phyloP scores from a whole-genome alignment of 2,329 filamentous ascomycete species.

The Talaromyces sp. region DNA sequence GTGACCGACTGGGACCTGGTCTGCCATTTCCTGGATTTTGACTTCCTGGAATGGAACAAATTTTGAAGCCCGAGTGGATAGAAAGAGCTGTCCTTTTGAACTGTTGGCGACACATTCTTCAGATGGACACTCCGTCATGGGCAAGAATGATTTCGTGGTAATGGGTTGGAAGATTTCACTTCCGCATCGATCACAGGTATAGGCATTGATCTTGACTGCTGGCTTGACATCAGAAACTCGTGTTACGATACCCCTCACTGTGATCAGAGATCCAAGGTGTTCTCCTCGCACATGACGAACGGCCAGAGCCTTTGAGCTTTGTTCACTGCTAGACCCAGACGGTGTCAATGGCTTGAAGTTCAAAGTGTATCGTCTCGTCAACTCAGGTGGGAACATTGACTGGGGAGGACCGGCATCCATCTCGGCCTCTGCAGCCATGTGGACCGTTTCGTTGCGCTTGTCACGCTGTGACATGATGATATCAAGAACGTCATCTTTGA shows the following conservation, averaged over 20 bases:
- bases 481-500: constrained; percentile 96
- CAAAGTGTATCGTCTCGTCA: constrained; percentile 89
- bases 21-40: constrained; percentile 98
- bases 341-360: constrained; percentile 91
- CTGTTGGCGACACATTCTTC: constrained; percentile 87
- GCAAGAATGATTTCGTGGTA: constrained; percentile 83
- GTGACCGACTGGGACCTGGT: constrained; percentile 96
- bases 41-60: constrained; percentile 97
- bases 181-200: constrained; percentile 93
- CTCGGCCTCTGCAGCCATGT: constrained; percentile 61
- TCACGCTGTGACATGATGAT: constrained; percentile 91
- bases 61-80: constrained; percentile 93
- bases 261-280: constrained; percentile 89
- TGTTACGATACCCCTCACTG: constrained; percentile 87
- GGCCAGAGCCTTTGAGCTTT: constrained; percentile 64
- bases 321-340: constrained; percentile 60
- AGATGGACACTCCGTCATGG: constrained; percentile 81
- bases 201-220: constrained; percentile 94
- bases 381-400: constrained; percentile 82
- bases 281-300: constrained; percentile 91
- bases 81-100: constrained; percentile 85
- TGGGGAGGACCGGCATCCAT: constrained; percentile 62
- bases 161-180: constrained; percentile 97
- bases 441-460: constrained; percentile 74
- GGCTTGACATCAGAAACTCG: constrained; percentile 97